These are phyloP conservation scores for Penicillium turbatum DNA, from an alignment of 495 filamentous ascomycete species.

Conservation along the genomic window DNA sequence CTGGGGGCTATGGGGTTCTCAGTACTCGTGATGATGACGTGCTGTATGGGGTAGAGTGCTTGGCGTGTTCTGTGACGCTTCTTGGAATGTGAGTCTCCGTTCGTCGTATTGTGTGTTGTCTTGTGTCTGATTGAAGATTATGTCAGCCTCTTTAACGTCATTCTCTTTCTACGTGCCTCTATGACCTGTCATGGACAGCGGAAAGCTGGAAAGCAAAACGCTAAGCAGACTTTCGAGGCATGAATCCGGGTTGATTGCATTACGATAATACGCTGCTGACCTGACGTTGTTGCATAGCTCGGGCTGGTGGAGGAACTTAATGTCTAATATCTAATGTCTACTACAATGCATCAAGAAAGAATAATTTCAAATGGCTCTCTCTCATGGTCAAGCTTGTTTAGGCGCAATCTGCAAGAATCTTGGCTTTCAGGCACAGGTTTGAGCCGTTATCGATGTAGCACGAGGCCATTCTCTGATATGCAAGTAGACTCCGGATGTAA, in stretches of 20 bases:
- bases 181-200: slow-evolving; percentile 13
- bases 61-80: slow-evolving; percentile 14
- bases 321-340: neutral
- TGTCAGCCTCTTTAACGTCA: slow-evolving; percentile 10
- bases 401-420: no score
- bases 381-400: no score
- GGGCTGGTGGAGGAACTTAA: neutral
- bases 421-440: no score
- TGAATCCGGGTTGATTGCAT: neutral
- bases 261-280: neutral
- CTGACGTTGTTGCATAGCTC: no score
- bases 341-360: no score
- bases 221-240: neutral
- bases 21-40: neutral
- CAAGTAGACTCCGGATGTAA: no score
- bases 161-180: slow-evolving; percentile 13
- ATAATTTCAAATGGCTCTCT: no score
- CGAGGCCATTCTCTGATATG: no score
- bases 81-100: slow-evolving; percentile 11
- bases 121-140: neutral
- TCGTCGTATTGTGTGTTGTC: neutral
- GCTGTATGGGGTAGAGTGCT: slow-evolving; percentile 14
- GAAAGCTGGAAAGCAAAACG: neutral
- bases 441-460: no score
- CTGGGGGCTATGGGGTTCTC: slow-evolving; percentile 7